Evolutionary conservation across 2,329 filamentous ascomycete species (phyloP), one percentile per base, ranked within the genome.

Genomic region (Cladobotryum protrusum): DNA sequence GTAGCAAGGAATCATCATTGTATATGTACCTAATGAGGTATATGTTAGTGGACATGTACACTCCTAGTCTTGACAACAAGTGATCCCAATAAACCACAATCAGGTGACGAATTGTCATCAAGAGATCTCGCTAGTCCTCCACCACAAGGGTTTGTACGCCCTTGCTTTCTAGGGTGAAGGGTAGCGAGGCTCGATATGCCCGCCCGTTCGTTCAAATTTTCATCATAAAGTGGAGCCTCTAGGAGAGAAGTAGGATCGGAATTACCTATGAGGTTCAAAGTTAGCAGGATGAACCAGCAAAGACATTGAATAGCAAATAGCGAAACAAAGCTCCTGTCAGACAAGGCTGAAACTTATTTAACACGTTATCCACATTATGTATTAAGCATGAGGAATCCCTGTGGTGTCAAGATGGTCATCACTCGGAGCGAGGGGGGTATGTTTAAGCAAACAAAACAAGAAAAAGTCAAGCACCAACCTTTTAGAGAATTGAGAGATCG

Each of bases 371-470:
- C 73, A 83, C 79, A 83, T 82, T 53, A 63, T 79, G 59, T 81
- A 72, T 83, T 83, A 77, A 76, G 79, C 69, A 81, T 77, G 79
- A 83, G 79, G 79, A 83, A 83, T 83, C 78, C 79, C 77, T 80
- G 61, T 76, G 75, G 75, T 78, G 75, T 79, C 69, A 72, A 69
- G 73, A 74, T 73, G 72, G 73, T 82, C 79, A 83, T 83, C 79
- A 82, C 68, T 62, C 66, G 68, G 65, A 66, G 63, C 48, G 56
- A 62, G 55, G 49, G 41, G 32, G 32, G n/a, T n/a, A n/a, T n/a
- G n/a, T n/a, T n/a, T 36, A 40, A 40, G 4, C 45, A 45, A 11
- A 36, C 40, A 47, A 40, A 50, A 43, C 46, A 35, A 42, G 46
- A 44, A 49, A 52, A 54, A 51, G 49, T 36, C 52, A 54, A 13